Percentiles rank a stretch among this genome's conserved stretches.
Evolutionary conservation across 164 flowering plant species (phyloP).

Genomic region (Chimonanthus salicifolius): DNA sequence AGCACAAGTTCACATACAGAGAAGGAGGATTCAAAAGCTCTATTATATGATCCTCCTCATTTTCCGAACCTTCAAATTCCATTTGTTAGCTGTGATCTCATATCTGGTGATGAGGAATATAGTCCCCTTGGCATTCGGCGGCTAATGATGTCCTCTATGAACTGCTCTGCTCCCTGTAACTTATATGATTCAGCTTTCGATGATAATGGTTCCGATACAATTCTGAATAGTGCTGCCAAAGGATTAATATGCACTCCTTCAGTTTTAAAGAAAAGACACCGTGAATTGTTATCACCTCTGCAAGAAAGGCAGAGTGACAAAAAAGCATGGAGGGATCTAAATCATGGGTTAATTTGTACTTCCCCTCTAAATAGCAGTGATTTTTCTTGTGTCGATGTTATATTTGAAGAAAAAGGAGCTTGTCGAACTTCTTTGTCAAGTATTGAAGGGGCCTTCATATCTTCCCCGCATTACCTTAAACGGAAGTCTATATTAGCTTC

Average conservation of each 20-base stretch:
- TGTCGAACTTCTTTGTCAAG: conserved; percentile 15
- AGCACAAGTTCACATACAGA: conserved; percentile 16
- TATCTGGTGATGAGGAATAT: conserved; percentile 66
- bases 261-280: conserved; percentile 77
- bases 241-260: conserved; percentile 78
- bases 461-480: conserved; percentile 19
- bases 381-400: conserved; percentile 27
- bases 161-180: conserved; percentile 63
- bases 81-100: conserved; percentile 91
- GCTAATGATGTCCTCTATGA: conserved; percentile 63
- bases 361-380: conserved; percentile 38
- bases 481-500: conserved; percentile 7
- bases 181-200: conserved; percentile 80
- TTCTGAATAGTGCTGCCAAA: conserved; percentile 83
- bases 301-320: conserved; percentile 68
- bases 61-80: conserved; percentile 92
- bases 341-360: conserved; percentile 21
- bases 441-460: conserved; percentile 14
- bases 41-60: conserved; percentile 92
- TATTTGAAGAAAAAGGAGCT: conserved; percentile 21
- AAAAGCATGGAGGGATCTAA: conserved; percentile 40
- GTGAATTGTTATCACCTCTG: conserved; percentile 78
- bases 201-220: conserved; percentile 65
- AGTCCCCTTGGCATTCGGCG: conserved; percentile 98
- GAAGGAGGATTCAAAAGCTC: conserved; percentile 40